phyloP scores from a whole-genome alignment of 495 filamentous ascomycete genomes.

The Daldinia decipiens region DNA sequence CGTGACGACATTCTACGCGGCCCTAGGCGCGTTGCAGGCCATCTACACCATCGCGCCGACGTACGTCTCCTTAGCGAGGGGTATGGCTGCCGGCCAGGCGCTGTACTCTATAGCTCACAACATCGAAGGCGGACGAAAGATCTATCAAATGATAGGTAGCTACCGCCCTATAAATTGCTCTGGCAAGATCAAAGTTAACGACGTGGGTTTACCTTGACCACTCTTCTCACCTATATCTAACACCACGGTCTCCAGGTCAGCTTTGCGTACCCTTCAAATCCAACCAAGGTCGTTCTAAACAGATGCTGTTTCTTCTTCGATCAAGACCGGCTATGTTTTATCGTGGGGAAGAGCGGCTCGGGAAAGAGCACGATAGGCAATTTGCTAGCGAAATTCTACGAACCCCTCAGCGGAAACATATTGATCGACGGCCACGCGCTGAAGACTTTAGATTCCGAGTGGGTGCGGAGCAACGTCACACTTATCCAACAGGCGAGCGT shows the following conservation, averaged over 20 bases:
- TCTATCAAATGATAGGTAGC: slow-evolving; percentile 41
- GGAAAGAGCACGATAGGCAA: slow-evolving; percentile 93
- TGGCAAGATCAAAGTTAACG: slow-evolving; percentile 74
- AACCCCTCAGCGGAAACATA: slow-evolving; percentile 71
- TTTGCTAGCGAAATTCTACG: slow-evolving; percentile 80
- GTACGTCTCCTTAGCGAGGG: slow-evolving; percentile 79
- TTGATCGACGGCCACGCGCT: slow-evolving; percentile 73
- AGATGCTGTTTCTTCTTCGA: slow-evolving; percentile 71
- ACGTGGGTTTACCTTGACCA: slow-evolving; percentile 62
- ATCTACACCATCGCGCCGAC: slow-evolving; percentile 78
- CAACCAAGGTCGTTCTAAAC: slow-evolving; percentile 68
- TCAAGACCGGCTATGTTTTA: slow-evolving; percentile 77
- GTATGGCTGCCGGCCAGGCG: slow-evolving; percentile 74
- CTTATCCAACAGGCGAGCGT: slow-evolving; percentile 84
- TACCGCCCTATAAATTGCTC: slow-evolving; percentile 56
- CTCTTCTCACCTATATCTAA: slow-evolving; percentile 23
- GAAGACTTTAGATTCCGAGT: slow-evolving; percentile 69
- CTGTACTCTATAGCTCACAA: slow-evolving; percentile 52
- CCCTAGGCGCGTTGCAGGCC: slow-evolving; percentile 77
- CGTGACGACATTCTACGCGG: slow-evolving; percentile 86
- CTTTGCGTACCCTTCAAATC: slow-evolving; percentile 86
- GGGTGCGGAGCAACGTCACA: slow-evolving; percentile 83
- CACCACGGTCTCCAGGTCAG: slow-evolving; percentile 66
- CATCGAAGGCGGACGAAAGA: slow-evolving; percentile 41
- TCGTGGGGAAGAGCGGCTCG: slow-evolving; percentile 88